A percentile compares a stretch with the other conserved stretches of the same genome.
Conservation (phyloP, 192 early-diverging fungal species). For the Rhizophagus sp. region DNA sequence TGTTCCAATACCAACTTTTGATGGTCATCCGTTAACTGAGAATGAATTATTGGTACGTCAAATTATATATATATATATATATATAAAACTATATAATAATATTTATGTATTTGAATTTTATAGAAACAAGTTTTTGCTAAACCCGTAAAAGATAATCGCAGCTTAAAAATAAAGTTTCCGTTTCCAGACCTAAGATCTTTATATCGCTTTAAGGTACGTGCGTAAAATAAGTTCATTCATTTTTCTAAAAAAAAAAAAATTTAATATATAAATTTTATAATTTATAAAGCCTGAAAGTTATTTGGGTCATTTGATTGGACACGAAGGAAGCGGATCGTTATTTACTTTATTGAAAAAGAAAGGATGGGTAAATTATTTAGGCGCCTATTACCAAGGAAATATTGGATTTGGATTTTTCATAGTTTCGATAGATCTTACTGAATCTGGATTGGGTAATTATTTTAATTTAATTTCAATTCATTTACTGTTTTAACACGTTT, state of each 20-base stretch:
- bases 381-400: constrained; percentile 60
- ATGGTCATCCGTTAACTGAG: constrained; percentile 67
- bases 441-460: constrained; percentile 61
- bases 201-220: constrained; percentile 43
- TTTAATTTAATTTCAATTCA: neutral
- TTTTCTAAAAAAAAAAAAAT: neutral
- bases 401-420: constrained; percentile 83
- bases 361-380: constrained; percentile 82
- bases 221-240: neutral
- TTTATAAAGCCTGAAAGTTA: constrained; percentile 70
- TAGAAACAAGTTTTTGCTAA: constrained; percentile 71
- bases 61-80: no score
- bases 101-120: neutral
- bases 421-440: constrained; percentile 82
- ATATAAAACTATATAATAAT: neutral
- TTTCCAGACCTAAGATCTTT: constrained; percentile 76
- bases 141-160: constrained; percentile 79
- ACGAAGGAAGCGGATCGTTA: constrained; percentile 88
- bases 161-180: constrained; percentile 82
- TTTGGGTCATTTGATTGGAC: constrained; percentile 87
- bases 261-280: neutral
- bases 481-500: neutral
- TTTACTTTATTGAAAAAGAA: constrained; percentile 82
- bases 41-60: constrained; percentile 63
- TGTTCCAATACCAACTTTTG: constrained; percentile 68